Conservation (phyloP, 2,329 filamentous ascomycete genomes). For the Trichoderma oligosporum region DNA sequence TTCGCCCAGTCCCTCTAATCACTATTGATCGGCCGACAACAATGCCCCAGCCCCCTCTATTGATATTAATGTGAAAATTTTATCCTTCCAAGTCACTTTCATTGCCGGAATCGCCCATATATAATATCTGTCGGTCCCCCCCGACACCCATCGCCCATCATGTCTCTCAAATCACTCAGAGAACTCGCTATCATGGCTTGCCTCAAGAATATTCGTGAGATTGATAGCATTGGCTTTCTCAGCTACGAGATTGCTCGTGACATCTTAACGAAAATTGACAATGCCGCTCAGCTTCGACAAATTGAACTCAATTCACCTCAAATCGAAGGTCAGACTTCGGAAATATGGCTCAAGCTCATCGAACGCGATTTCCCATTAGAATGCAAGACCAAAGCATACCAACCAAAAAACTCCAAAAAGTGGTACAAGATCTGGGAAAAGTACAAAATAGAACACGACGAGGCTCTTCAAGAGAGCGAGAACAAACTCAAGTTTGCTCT, state of each 20-base stretch:
- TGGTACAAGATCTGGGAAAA: slow-evolving; percentile 78
- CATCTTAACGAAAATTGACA: slow-evolving; percentile 68
- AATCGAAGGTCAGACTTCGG: slow-evolving; percentile 62
- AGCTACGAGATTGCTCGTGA: slow-evolving; percentile 60
- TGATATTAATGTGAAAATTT: background rate
- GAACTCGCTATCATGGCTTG: slow-evolving; percentile 50
- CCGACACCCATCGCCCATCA: slow-evolving; percentile 23
- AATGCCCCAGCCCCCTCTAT: background rate
- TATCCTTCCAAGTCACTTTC: background rate
- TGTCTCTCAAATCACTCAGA: slow-evolving; percentile 49
- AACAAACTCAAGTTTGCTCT: slow-evolving; percentile 55
- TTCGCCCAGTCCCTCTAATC: background rate
- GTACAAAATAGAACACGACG: slow-evolving; percentile 58
- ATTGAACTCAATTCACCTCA: slow-evolving; percentile 77
- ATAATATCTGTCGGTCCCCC: background rate
- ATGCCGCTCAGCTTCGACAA: slow-evolving; percentile 67
- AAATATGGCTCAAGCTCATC: slow-evolving; percentile 79
- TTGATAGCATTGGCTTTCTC: slow-evolving; percentile 69
- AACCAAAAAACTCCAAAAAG: slow-evolving; percentile 61
- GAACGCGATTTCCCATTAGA: slow-evolving; percentile 69
- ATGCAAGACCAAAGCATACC: slow-evolving; percentile 56
- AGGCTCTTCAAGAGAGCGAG: slow-evolving; percentile 57
- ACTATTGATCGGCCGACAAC: background rate
- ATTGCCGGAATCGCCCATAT: background rate
- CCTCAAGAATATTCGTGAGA: slow-evolving; percentile 50